These are phyloP conservation scores for Sporothrix pseudoabietina DNA, from an alignment of 2,329 filamentous ascomycete species.

Conservation along the genomic window DNA sequence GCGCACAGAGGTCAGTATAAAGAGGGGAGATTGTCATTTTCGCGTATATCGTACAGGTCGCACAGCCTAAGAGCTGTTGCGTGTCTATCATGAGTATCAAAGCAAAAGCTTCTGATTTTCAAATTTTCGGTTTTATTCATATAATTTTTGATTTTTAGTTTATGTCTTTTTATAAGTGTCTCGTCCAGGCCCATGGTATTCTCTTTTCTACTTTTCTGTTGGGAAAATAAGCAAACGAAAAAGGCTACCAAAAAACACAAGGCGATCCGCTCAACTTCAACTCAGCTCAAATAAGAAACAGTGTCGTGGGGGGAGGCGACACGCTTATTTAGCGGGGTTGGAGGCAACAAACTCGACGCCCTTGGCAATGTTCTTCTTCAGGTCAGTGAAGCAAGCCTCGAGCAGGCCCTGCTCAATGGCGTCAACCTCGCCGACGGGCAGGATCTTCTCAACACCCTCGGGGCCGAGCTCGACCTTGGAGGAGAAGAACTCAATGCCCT, in stretches of 20 bases:
- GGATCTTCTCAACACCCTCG: constrained; percentile 92
- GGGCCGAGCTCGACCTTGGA: constrained; percentile 94
- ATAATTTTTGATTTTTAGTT: constrained; percentile 12
- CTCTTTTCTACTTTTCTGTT: constrained; percentile 7
- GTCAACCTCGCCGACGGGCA: constrained; percentile 81
- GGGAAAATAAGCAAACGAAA: constrained; percentile 10
- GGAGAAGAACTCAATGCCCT: constrained; percentile 96
- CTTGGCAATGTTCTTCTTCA: constrained; percentile 96
- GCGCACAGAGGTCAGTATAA: not conserved
- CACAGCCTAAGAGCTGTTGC: not conserved
- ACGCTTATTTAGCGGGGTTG: constrained; percentile 62
- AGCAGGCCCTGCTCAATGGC: constrained; percentile 86
- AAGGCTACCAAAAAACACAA: constrained; percentile 19
- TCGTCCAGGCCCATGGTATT: constrained; percentile 14
- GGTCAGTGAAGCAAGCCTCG: constrained; percentile 78
- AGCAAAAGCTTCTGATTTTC: not conserved
- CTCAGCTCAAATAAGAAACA: not conserved
- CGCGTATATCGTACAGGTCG: not conserved
- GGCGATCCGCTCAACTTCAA: constrained; percentile 7
- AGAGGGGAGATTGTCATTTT: constrained; percentile 4
- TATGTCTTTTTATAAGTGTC: constrained; percentile 9
- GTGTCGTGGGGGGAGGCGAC: not conserved
- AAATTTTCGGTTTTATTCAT: constrained; percentile 16
- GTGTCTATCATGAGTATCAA: not conserved
- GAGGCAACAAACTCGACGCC: constrained; percentile 64